phyloP scores from a whole-genome alignment of 2,329 filamentous ascomycete genomes.

The Massarina eburnea region DNA sequence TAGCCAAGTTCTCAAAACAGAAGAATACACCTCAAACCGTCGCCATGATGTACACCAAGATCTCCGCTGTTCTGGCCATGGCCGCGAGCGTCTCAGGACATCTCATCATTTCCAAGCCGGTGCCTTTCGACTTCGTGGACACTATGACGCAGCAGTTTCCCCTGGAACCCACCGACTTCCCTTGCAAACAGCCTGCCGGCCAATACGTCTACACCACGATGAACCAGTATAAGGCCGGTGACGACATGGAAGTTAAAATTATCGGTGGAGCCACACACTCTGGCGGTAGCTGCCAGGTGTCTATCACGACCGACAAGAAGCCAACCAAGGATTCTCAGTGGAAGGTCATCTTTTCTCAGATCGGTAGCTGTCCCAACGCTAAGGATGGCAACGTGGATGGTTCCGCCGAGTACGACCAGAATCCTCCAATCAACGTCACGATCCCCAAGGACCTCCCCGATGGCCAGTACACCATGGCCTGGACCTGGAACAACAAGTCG shows the following conservation, averaged over 20 bases:
- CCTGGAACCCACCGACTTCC: slow-evolving; percentile 67
- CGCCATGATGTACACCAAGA: slow-evolving; percentile 53
- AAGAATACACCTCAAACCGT: slow-evolving; percentile 20
- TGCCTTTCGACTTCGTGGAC: slow-evolving; percentile 57
- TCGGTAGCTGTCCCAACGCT: slow-evolving; percentile 75
- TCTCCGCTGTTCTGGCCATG: slow-evolving; percentile 57
- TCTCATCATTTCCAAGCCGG: slow-evolving; percentile 70
- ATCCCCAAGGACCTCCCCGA: slow-evolving; percentile 71
- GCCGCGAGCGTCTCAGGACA: slow-evolving; percentile 68
- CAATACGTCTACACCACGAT: slow-evolving; percentile 60
- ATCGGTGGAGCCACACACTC: slow-evolving; percentile 70
- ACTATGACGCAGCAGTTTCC: slow-evolving; percentile 63
- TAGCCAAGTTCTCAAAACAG: slow-evolving; percentile 10
- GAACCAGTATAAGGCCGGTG: slow-evolving; percentile 55
- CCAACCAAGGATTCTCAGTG: slow-evolving; percentile 62
- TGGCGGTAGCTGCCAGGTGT: slow-evolving; percentile 89
- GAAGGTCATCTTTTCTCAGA: slow-evolving; percentile 87
- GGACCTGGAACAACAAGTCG: slow-evolving; percentile 92
- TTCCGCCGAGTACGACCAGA: slow-evolving; percentile 53
- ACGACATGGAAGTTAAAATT: slow-evolving; percentile 46
- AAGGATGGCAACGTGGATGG: slow-evolving; percentile 46
- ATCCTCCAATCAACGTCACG: slow-evolving; percentile 64
- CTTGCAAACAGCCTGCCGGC: slow-evolving; percentile 70
- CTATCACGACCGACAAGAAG: slow-evolving; percentile 77
- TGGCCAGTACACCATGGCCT: slow-evolving; percentile 79